Evolutionary conservation across 805 yeast species (phyloP), one percentile per base, ranked within the genome.

Genomic region (Yarrowia yakushimensis): DNA sequence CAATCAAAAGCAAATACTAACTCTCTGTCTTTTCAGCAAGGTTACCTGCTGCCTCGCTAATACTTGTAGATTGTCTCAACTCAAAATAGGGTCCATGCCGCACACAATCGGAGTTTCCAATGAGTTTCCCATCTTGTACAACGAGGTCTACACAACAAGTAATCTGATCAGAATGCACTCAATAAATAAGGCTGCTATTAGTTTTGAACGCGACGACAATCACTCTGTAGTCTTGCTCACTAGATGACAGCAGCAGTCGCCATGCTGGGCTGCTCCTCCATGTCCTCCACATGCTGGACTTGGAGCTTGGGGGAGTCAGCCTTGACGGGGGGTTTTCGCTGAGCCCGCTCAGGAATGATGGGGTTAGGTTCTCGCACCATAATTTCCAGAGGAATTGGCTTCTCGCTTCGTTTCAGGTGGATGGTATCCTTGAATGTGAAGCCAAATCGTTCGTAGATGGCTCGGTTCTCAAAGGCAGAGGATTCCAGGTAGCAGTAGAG

Each of bases 361-460:
- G 63, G 57, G 31, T 65, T 59, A 12, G 70, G 66, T 20, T 67
- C 69, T 15, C 71, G 66, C 69, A 77, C 62, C 71, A 69, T 67
- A 41, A 67, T 64, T 22, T 66, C 64, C 34, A 66, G 43, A 11
- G 67, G 63, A 27, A 66, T 48, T 23, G 67, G 66, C 33, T 63
- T 46, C 34, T 60, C 52, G 25, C 28, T 54, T 23, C 65, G 61
- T 17, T 46, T 62, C 9, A 68, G 48, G 22, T 55, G 28, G 23
- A 69, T 39, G 11, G 57, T 52, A 41, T 63, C 62, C 28, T 52
- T 50, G 39, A 43, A 63, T 46, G 65, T 46, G 60, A 82, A 84
- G 18, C 85, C 86, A 67, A 82, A 73, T 69, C 82, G 81, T 64
- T 77, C 76, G 70, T 84, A 84, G 63, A 84, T 81, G 62, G 73